These are phyloP conservation scores for Jamesozyma spencerorum DNA, from an alignment of 805 yeast genomes.

Conservation along the genomic window DNA sequence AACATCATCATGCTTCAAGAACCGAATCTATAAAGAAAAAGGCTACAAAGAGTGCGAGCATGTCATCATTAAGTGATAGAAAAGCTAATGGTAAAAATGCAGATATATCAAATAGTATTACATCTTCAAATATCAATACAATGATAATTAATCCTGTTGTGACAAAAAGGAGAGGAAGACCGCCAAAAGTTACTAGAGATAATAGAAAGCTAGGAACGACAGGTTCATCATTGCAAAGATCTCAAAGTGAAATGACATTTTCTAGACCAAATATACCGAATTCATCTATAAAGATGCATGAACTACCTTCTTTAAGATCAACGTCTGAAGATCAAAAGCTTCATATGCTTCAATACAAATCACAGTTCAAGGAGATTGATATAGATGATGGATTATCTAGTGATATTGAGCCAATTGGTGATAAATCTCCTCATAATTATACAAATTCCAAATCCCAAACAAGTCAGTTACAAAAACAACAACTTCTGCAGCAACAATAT, in stretches of 20 bases:
- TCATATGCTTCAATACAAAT: constrained; percentile 5
- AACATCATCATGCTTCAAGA: constrained; percentile 56
- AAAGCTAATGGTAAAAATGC: constrained; percentile 5
- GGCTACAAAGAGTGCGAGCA: constrained; percentile 23
- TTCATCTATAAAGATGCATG: constrained; percentile 17
- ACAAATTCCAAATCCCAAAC: not conserved
- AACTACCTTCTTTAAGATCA: constrained; percentile 14
- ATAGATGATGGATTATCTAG: constrained; percentile 32
- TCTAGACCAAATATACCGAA: constrained; percentile 22
- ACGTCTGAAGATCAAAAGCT: constrained; percentile 4
- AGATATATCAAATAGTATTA: not conserved
- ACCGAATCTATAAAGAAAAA: constrained; percentile 29
- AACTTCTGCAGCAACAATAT: constrained; percentile 3
- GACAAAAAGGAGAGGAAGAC: constrained; percentile 29
- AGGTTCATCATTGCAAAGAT: constrained; percentile 17
- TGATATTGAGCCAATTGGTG: constrained; percentile 26
- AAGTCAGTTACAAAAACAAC: not conserved
- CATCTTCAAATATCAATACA: not conserved
- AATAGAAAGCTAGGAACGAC: constrained; percentile 13
- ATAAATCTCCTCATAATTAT: not conserved
- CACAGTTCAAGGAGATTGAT: constrained; percentile 26
- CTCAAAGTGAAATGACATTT: constrained; percentile 25
- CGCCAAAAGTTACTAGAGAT: constrained; percentile 14
- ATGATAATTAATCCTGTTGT: constrained; percentile 11
- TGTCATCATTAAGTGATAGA: constrained; percentile 28